Conservation (phyloP, 164 flowering plant genomes). For the Stephania japonica region DNA sequence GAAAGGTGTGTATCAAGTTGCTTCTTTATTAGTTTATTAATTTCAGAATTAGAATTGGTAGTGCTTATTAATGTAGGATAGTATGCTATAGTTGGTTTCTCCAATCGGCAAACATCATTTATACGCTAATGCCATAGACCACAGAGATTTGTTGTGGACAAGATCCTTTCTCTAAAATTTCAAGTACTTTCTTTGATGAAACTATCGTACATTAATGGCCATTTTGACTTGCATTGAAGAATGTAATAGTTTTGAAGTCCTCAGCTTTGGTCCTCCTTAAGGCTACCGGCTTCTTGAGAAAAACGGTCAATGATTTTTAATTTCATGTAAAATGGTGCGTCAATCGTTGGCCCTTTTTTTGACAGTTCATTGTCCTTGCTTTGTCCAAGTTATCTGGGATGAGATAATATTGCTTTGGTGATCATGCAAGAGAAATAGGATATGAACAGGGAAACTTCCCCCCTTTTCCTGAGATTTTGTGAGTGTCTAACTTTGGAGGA, state of each 20-base stretch:
- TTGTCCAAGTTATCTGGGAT: background rate
- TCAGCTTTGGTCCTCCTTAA: too few relatives aligned
- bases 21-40: background rate
- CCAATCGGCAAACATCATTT: background rate
- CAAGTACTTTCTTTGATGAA: background rate
- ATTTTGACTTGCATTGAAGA: too few relatives aligned
- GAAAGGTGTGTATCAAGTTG: constrained; percentile 51
- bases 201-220: too few relatives aligned
- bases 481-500: too few relatives aligned
- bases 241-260: too few relatives aligned
- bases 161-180: background rate
- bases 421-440: background rate
- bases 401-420: background rate
- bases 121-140: background rate
- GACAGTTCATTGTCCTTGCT: background rate
- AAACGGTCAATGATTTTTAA: too few relatives aligned
- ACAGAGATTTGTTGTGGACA: background rate
- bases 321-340: too few relatives aligned
- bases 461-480: background rate
- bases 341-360: too few relatives aligned
- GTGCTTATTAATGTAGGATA: background rate
- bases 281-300: too few relatives aligned
- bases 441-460: background rate
- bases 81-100: background rate
- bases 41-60: background rate